Evolutionary conservation across 306 rosid species (phyloP).

Genomic region (Cicer bijugum): DNA sequence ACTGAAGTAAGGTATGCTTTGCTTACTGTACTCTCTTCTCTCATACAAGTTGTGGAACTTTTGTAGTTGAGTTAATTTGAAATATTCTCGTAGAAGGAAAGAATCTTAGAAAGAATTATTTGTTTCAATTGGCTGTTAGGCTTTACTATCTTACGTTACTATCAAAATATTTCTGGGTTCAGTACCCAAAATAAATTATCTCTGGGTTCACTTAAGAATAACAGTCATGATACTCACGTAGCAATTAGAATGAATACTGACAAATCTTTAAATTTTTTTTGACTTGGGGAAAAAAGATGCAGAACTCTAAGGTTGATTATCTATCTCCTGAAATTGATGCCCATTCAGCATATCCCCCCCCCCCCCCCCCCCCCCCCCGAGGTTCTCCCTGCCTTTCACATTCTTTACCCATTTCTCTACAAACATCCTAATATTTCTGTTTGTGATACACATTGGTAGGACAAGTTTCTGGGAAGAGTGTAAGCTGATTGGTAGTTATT

Average conservation of each 20-base stretch:
- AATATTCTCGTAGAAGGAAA: conserved; percentile 28
- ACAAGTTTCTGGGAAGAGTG: not conserved
- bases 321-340: too few relatives aligned
- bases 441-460: not conserved
- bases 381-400: not conserved
- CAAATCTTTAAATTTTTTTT: too few relatives aligned
- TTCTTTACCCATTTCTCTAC: not conserved
- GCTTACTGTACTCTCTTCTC: conserved; percentile 11
- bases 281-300: too few relatives aligned
- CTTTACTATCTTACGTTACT: conserved; percentile 7
- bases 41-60: not conserved
- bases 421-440: not conserved
- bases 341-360: too few relatives aligned
- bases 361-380: not conserved
- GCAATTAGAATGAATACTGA: too few relatives aligned
- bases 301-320: too few relatives aligned
- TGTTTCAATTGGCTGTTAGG: conserved; percentile 22
- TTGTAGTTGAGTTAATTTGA: conserved; percentile 26
- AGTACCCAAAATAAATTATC: not conserved
- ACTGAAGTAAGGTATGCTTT: conserved; percentile 81
- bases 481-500: conserved; percentile 2
- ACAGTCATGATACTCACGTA: not conserved
- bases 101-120: conserved; percentile 10
- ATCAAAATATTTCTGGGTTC: conserved; percentile 18
- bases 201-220: conserved; percentile 18